These are phyloP conservation scores for Vicia faba DNA, from an alignment of 306 rosid genomes.

Conservation along the genomic window DNA sequence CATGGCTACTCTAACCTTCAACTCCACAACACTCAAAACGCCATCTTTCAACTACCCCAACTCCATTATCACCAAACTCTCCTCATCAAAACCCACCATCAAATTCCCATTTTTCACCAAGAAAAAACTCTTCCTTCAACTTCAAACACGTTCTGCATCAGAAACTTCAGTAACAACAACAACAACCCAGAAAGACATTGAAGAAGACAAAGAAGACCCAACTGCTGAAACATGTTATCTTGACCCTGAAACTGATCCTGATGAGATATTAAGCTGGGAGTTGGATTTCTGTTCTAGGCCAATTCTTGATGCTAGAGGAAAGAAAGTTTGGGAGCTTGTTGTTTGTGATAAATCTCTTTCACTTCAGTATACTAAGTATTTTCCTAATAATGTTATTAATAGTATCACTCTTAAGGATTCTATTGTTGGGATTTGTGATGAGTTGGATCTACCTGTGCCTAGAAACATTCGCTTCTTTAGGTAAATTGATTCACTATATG, in stretches of 20 bases:
- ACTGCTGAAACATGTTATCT: conserved; percentile 70
- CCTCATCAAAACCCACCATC: conserved; percentile 38
- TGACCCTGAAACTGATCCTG: conserved; percentile 70
- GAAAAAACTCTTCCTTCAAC: conserved; percentile 37
- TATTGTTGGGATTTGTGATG: conserved; percentile 57
- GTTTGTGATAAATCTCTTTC: conserved; percentile 85
- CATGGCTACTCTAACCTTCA: conserved; percentile 89
- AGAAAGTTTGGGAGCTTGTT: conserved; percentile 94
- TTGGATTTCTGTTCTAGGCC: conserved; percentile 95
- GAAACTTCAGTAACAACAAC: conserved; percentile 52
- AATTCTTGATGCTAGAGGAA: conserved; percentile 82
- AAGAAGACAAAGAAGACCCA: conserved; percentile 63
- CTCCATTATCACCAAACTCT: conserved; percentile 37
- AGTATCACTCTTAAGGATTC: conserved; percentile 88
- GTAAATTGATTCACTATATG: conserved; percentile 40
- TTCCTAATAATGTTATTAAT: conserved; percentile 89
- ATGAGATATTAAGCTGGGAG: conserved; percentile 77
- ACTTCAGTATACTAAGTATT: conserved; percentile 80
- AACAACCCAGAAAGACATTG: conserved; percentile 55
- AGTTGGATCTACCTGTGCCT: conserved; percentile 69
- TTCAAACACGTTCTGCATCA: conserved; percentile 57
- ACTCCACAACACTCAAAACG: conserved; percentile 61
- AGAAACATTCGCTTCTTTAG: conserved; percentile 88
- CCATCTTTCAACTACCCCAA: conserved; percentile 44
- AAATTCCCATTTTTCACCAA: conserved; percentile 37